Evolutionary conservation across 306 rosid genomes (phyloP), one percentile per base, ranked within the genome.

Genomic region (Acacia crassicarpa): DNA sequence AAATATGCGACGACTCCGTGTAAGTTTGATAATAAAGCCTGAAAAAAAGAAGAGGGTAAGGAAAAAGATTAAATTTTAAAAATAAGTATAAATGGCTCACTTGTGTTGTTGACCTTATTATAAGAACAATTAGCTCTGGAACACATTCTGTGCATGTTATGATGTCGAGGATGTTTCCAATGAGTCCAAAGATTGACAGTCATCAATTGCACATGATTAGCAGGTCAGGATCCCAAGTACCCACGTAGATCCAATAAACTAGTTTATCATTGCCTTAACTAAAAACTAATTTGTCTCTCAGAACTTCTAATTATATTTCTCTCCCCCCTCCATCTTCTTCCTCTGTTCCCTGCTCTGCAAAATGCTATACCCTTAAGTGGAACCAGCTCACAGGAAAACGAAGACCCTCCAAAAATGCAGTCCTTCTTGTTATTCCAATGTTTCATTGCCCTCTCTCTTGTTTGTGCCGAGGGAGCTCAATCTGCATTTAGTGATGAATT

Each of bases 111-210:
- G 94, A 93, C 95, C 83, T 84, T 30, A 82, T 86, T 53, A 86
- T 73, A 86, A 68, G 75, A 79, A 83, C 59, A 56, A 38, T 59
- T 82, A 74, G 58, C 87, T 81, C 84, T 81, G 69, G 68, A 85
- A 93, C 93, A 91, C 92, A 89, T 93, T 90, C 96, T 81, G 82
- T 81, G 92, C 96, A 91, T 90, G 97, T 90, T 93, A 85, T 80
- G 80, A 84, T 91, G 96, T 90, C 96, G 86, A 23, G 49, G 75
- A 81, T 76, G 85, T 82, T 84, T 85, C 85, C 68, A 90, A 88
- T 84, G 81, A 82, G 80, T 90, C 94, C 97, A 93, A 90, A 89
- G 77, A 81, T 80, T 79, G 81, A 85, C 94, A 86, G 93, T 86
- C 91, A 89, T 87, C 71, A 81, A 68, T 41, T 84, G 79, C 90